Conservation (phyloP, 495 filamentous ascomycete genomes). For the Annulohypoxylon stygium region DNA sequence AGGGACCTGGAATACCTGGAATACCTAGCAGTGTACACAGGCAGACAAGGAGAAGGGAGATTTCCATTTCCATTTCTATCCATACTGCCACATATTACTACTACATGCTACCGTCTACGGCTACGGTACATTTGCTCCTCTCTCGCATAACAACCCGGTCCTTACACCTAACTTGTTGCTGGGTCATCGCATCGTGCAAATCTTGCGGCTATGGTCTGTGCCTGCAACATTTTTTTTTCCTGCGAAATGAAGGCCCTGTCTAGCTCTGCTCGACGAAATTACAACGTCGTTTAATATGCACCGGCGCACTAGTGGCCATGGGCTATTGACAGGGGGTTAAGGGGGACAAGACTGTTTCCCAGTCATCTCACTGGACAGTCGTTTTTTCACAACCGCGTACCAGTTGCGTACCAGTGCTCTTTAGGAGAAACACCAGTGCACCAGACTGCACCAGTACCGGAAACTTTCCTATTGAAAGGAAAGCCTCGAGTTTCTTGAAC, state of each 20-base stretch:
- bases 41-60: conserved; percentile 1
- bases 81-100: conserved; percentile 1
- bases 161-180: conserved; percentile 44
- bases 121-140: conserved; percentile 33
- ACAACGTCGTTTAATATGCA: conserved; percentile 51
- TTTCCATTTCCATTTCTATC: neutral
- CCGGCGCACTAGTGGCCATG: conserved; percentile 42
- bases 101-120: no score
- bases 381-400: conserved; percentile 14
- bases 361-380: conserved; percentile 40
- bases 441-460: conserved; percentile 11
- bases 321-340: conserved; percentile 41
- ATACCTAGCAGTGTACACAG: no score
- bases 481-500: conserved; percentile 28
- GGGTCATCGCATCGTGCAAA: conserved; percentile 44
- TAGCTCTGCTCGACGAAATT: conserved; percentile 50
- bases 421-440: conserved; percentile 14
- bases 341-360: conserved; percentile 28
- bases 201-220: conserved; percentile 49
- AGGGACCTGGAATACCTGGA: conserved; percentile 12
- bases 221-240: conserved; percentile 40
- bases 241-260: conserved; percentile 47
- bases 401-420: conserved; percentile 11
- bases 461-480: conserved; percentile 39
- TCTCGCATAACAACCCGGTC: conserved; percentile 43